These are phyloP conservation scores for Huntiella abstrusa DNA, from an alignment of 2,329 filamentous ascomycete genomes.

Conservation along the genomic window DNA sequence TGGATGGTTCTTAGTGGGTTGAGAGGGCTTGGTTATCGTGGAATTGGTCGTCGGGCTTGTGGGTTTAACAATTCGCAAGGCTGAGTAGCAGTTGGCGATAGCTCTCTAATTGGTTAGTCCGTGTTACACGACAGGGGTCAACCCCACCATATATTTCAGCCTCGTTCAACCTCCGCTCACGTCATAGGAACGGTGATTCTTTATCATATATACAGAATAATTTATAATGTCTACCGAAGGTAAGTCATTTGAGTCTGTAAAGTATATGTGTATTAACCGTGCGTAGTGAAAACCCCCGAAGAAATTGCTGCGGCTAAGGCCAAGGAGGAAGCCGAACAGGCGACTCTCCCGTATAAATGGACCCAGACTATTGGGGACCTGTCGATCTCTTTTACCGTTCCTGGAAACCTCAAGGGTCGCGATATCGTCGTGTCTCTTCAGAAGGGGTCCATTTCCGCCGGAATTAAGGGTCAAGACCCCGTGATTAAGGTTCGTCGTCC, in stretches of 20 bases:
- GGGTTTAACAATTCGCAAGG: no score
- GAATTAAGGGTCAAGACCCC: conserved; percentile 72
- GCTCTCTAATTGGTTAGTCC: no score
- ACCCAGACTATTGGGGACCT: conserved; percentile 79
- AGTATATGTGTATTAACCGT: not conserved
- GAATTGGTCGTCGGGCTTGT: no score
- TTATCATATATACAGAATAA: not conserved
- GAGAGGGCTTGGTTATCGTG: no score
- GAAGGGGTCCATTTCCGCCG: conserved; percentile 58
- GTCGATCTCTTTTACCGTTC: conserved; percentile 59
- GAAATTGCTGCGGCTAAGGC: conserved; percentile 40
- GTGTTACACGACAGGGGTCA: no score
- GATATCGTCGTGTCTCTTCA: conserved; percentile 73
- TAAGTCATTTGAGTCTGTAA: not conserved
- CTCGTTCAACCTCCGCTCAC: conserved; percentile 13
- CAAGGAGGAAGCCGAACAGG: conserved; percentile 74
- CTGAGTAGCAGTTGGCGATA: no score
- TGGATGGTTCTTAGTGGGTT: not conserved
- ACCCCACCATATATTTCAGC: conserved; percentile 13
- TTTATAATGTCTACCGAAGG: conserved; percentile 18
- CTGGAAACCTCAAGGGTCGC: conserved; percentile 63
- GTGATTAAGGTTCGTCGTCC: conserved; percentile 47
- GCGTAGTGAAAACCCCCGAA: conserved; percentile 32
- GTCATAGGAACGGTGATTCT: not conserved
- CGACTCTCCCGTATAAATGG: conserved; percentile 90